These are phyloP conservation scores for Agrostemma githago DNA, from an alignment of 148 eudicot genomes.

Conservation along the genomic window DNA sequence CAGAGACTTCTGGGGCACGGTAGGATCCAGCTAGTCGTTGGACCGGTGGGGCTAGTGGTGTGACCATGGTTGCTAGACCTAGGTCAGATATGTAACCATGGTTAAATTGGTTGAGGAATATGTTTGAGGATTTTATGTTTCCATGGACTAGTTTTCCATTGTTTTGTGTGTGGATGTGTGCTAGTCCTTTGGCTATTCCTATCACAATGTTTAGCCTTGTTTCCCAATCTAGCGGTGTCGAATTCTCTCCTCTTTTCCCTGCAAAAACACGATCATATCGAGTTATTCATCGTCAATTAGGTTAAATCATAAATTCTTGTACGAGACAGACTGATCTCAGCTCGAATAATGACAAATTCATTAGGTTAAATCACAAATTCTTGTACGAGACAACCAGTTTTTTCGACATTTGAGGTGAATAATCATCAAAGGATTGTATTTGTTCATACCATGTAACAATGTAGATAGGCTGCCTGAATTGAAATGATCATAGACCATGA, in stretches of 20 bases:
- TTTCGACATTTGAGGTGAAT: too few species aligned
- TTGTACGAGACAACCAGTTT: background rate
- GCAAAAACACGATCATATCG: constrained; percentile 15
- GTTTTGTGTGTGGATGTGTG: constrained; percentile 52
- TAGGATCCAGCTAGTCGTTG: constrained; percentile 40
- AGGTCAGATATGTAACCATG: constrained; percentile 64
- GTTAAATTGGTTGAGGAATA: constrained; percentile 55
- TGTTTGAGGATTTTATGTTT: constrained; percentile 77
- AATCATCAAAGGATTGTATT: too few species aligned
- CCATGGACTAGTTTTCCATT: constrained; percentile 72
- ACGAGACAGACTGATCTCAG: background rate
- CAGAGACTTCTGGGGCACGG: constrained; percentile 71
- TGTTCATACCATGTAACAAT: constrained; percentile 61
- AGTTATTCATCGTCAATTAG: background rate
- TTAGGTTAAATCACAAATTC: background rate
- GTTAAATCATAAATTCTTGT: background rate
- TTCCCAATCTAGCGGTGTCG: constrained; percentile 64
- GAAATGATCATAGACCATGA: constrained; percentile 70
- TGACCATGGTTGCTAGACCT: constrained; percentile 58
- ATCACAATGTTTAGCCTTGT: constrained; percentile 50
- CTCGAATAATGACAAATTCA: too few species aligned
- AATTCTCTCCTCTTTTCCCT: constrained; percentile 55
- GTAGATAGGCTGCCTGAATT: constrained; percentile 54
- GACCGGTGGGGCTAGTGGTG: constrained; percentile 40
- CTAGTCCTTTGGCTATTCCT: constrained; percentile 68